Conservation (phyloP, 2,329 filamentous ascomycete genomes). For the Aaosphaeria pasadenensis region DNA sequence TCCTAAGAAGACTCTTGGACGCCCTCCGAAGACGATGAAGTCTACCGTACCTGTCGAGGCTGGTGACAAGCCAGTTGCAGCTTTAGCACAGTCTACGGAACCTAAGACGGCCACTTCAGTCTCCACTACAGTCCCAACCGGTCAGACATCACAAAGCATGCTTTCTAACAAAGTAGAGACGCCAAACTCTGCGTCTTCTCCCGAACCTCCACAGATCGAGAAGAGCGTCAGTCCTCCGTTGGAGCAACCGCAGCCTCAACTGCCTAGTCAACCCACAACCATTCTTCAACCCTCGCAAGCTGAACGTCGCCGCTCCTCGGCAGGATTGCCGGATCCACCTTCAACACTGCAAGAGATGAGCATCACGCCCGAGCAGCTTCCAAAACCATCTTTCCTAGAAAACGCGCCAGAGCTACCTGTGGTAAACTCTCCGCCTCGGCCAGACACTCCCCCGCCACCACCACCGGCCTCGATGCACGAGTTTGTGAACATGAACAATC, state of each 20-base stretch:
- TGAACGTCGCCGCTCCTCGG: conserved; percentile 14
- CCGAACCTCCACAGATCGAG: conserved; percentile 22
- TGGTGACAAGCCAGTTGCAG: conserved; percentile 25
- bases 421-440: conserved; percentile 26
- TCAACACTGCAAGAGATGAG: conserved; percentile 26
- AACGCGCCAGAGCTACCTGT: conserved; percentile 15
- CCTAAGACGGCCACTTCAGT: neutral
- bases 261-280: conserved; percentile 7
- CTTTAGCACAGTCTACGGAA: neutral
- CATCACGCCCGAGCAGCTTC: conserved; percentile 34
- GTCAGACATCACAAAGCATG: too few relatives aligned
- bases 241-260: conserved; percentile 26
- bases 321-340: conserved; percentile 21
- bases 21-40: conserved; percentile 21
- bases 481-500: conserved; percentile 30
- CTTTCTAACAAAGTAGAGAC: too few relatives aligned
- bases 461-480: conserved; percentile 29
- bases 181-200: conserved; percentile 16
- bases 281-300: conserved; percentile 1
- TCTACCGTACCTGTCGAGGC: conserved; percentile 34
- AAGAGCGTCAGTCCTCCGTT: conserved; percentile 18
- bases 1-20: conserved; percentile 23
- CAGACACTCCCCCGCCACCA: conserved; percentile 38
- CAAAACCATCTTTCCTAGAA: conserved; percentile 28
- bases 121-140: too few relatives aligned